Evolutionary conservation across 371 early-diverging fungal genomes (phyloP).

Genomic region (Batkoa obscura): DNA sequence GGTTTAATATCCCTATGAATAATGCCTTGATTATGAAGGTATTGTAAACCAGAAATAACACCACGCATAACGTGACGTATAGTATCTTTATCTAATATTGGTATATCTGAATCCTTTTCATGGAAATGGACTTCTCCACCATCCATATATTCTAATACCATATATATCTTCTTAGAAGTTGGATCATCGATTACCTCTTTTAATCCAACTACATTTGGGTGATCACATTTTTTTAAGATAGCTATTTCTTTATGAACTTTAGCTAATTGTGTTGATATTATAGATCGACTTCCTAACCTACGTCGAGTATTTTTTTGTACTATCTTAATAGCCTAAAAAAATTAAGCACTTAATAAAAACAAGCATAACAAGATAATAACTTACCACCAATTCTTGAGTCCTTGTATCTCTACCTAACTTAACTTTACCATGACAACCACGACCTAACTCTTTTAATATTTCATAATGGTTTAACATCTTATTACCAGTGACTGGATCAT

Average conservation of each 20-base stretch:
- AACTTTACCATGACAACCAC: constrained; percentile 92
- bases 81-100: constrained; percentile 37
- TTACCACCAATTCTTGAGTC: constrained; percentile 56
- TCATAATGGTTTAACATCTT: constrained; percentile 89
- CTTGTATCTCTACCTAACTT: constrained; percentile 62
- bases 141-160: constrained; percentile 77
- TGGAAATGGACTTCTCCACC: constrained; percentile 86
- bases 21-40: constrained; percentile 45
- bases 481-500: constrained; percentile 65
- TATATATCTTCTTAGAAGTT: constrained; percentile 69
- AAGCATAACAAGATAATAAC: constrained; percentile 7
- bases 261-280: constrained; percentile 44
- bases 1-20: constrained; percentile 98
- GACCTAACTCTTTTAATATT: constrained; percentile 75
- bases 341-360: no score
- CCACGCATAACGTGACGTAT: constrained; percentile 72
- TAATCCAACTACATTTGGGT: constrained; percentile 79
- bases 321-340: constrained; percentile 58
- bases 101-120: constrained; percentile 31
- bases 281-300: constrained; percentile 31
- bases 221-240: constrained; percentile 82
- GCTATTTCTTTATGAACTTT: constrained; percentile 87
- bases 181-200: constrained; percentile 92
- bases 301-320: constrained; percentile 55
- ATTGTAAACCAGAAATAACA: constrained; percentile 79